Evolutionary conservation across 139 green algal species (phyloP).

Genomic region (Chlorella sp.): DNA sequence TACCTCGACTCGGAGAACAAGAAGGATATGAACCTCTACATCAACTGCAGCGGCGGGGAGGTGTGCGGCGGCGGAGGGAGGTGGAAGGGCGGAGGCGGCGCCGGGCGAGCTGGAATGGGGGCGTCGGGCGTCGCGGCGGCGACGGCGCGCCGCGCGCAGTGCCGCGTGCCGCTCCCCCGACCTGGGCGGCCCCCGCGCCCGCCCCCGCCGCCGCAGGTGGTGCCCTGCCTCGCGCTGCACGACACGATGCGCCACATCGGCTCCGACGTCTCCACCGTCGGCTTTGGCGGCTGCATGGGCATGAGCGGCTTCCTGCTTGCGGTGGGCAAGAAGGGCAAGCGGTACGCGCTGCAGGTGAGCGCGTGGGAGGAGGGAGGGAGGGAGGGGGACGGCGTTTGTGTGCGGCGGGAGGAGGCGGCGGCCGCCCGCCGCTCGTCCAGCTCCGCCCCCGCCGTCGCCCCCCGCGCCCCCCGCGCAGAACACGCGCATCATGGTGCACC

Average conservation of each 20-base stretch:
- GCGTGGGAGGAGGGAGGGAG: too few species aligned
- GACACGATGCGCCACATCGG: constrained; percentile 97
- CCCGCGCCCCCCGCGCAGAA: too few species aligned
- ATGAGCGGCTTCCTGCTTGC: constrained; percentile 98
- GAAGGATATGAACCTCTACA: constrained; percentile 90
- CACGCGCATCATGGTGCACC: constrained; percentile 97
- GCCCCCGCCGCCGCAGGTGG: constrained; percentile 55
- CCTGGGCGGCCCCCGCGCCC: neutral
- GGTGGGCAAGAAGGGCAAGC: constrained; percentile 91
- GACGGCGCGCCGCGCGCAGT: neutral
- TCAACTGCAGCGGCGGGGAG: constrained; percentile 87
- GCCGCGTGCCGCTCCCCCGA: neutral
- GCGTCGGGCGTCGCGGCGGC: neutral
- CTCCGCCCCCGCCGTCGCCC: too few species aligned
- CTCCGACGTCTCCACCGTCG: constrained; percentile 90
- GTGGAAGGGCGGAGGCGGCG: neutral
- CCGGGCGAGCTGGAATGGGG: neutral
- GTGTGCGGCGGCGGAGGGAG: constrained; percentile 21
- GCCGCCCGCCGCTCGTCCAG: too few species aligned
- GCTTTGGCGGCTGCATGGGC: constrained; percentile 93
- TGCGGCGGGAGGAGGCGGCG: too few species aligned
- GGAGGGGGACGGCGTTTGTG: too few species aligned
- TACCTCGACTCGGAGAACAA: constrained; percentile 89
- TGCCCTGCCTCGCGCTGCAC: constrained; percentile 92
- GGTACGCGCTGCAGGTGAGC: constrained; percentile 84